phyloP scores from a whole-genome alignment of 2,329 filamentous ascomycete species.

The Alternaria arborescens region DNA sequence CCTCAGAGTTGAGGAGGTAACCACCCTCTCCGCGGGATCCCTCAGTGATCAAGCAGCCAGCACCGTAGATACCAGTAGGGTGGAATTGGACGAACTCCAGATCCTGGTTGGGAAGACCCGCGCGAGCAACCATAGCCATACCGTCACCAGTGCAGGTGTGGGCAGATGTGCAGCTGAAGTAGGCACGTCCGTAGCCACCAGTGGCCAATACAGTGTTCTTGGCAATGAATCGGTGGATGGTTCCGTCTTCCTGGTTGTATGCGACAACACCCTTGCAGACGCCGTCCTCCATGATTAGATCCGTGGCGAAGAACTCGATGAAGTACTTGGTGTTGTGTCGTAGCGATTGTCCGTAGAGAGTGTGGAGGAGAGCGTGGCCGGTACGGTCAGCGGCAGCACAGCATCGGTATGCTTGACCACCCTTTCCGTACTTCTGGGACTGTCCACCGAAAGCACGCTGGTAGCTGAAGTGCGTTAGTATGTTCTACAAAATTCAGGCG shows the following conservation, averaged over 20 bases:
- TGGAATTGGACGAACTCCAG: conserved; percentile 99
- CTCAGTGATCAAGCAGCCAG: conserved; percentile 94
- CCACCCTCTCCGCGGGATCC: conserved; percentile 97
- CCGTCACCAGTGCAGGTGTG: conserved; percentile 99
- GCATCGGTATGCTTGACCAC: conserved; percentile 97
- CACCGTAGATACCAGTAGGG: conserved; percentile 98
- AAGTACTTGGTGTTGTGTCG: conserved; percentile 99
- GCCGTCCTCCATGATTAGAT: conserved; percentile 96
- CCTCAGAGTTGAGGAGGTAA: conserved; percentile 96
- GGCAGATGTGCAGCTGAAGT: conserved; percentile 97
- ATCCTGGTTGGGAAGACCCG: conserved; percentile 98
- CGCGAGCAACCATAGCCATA: conserved; percentile 99
- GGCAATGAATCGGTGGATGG: conserved; percentile 93
- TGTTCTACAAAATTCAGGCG: background rate
- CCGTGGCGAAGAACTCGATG: conserved; percentile 98
- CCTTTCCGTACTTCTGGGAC: conserved; percentile 93
- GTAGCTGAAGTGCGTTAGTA: conserved; percentile 66
- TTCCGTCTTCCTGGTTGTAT: conserved; percentile 99
- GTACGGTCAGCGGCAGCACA: conserved; percentile 96
- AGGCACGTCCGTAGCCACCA: conserved; percentile 95
- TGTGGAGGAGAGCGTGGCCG: conserved; percentile 96
- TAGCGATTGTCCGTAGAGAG: conserved; percentile 95
- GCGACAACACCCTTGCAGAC: conserved; percentile 96
- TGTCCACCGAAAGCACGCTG: conserved; percentile 99
- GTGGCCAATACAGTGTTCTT: conserved; percentile 98